Base-by-base conservation (phyloP, 805 yeast species). In the Saccharomyces jurei region DNA sequence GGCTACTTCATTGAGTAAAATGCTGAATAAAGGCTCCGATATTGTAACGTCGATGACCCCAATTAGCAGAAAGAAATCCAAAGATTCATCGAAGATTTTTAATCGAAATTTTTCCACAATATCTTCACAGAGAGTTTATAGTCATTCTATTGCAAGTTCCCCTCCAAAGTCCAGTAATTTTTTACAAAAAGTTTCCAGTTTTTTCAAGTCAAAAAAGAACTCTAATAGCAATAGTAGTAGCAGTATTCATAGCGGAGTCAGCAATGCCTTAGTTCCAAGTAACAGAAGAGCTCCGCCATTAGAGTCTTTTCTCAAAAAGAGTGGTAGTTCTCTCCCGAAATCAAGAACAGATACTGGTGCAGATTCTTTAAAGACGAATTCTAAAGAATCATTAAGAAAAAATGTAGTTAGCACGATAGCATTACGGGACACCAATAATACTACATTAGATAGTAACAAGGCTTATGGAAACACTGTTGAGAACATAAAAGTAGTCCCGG, bases 141-240 rank as follows among this genome's bases (percentile, higher is more conserved):
- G 25, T 17, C 44, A 36, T 10, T 36, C 44, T 36, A 36, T n/a
- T 10, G 44, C 17, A 17, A 17, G 17, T 17, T 36, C 44, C 8
- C 44, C 44, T 36, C 44, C 25, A 17, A 36, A 36, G 25, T 36
- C 44, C 44, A 61, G 61, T 41, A 67, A 64, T 22, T 62, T 72
- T 46, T 65, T 72, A 21, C 63, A 61, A 10, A 72, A 66, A 57
- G 58, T 72, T 14, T 55, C 72, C 3, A 70, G 71, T 29, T 61
- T 72, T 29, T 71, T 70, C 63, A 72, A 71, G 53, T 56, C 56
- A 9, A 60, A 63, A 49, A 59, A 58, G 32, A 47, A 52, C 26
- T 54, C 31, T 27, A 54, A 52, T 41, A 53, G 48, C 31, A 52
- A 44, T 21, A 52, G 27, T 14, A 48, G 6, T 2, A 41, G 50